phyloP scores from a whole-genome alignment of 805 yeast genomes.

The Saturnispora quitensis region DNA sequence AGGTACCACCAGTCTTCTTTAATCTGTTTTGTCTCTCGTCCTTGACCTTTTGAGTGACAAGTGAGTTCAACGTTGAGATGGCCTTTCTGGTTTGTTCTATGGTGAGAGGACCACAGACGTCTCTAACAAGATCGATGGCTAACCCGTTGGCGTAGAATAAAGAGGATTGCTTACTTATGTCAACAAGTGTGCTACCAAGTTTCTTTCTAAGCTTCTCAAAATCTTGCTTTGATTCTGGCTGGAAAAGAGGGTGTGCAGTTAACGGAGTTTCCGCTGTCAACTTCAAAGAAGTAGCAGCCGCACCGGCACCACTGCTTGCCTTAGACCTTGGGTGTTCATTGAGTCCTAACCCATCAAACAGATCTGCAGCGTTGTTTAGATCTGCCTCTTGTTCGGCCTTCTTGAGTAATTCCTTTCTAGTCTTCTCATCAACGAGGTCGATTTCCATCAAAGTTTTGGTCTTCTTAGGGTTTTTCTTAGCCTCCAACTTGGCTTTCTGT shows the following conservation, averaged over 20 bases:
- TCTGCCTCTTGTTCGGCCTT: constrained; percentile 81
- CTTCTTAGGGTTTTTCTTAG: constrained; percentile 36
- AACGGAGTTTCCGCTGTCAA: constrained; percentile 57
- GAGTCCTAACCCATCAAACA: constrained; percentile 67
- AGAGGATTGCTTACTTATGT: constrained; percentile 50
- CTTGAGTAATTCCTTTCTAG: constrained; percentile 65
- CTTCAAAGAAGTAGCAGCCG: constrained; percentile 22
- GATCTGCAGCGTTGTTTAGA: constrained; percentile 84
- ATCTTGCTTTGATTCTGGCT: constrained; percentile 72
- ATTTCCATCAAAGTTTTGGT: constrained; percentile 42
- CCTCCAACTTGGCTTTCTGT: constrained; percentile 34
- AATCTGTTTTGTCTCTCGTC: constrained; percentile 84
- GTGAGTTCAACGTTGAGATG: constrained; percentile 71
- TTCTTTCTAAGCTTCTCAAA: constrained; percentile 71
- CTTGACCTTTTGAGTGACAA: constrained; percentile 76
- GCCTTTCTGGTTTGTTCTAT: constrained; percentile 81
- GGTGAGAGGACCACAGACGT: constrained; percentile 69
- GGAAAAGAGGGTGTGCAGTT: constrained; percentile 71
- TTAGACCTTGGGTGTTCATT: constrained; percentile 49
- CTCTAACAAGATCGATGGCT: constrained; percentile 81
- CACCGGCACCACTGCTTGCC: constrained; percentile 14
- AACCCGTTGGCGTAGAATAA: constrained; percentile 65
- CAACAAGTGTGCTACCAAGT: constrained; percentile 49
- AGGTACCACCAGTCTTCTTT: constrained; percentile 74
- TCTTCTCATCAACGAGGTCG: constrained; percentile 61